Evolutionary conservation across 164 flowering plant species (phyloP).

Genomic region (Tinospora cordifolia): DNA sequence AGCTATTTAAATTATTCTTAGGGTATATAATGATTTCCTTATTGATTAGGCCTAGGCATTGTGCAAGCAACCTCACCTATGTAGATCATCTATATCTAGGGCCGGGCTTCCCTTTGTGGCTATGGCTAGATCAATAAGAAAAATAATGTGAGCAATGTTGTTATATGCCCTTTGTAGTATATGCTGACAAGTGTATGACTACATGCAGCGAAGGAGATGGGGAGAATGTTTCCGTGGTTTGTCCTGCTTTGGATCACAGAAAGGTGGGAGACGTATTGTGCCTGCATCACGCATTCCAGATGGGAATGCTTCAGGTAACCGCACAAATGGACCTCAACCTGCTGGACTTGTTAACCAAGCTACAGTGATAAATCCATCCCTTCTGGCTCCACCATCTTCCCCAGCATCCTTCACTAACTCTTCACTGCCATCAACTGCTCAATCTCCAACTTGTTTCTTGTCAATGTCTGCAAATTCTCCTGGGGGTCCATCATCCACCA

Average conservation of each 20-base stretch:
- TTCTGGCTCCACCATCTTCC: slow-evolving; percentile 97
- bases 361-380: slow-evolving; percentile 49
- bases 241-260: slow-evolving; percentile 66
- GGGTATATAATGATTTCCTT: too few species aligned
- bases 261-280: slow-evolving; percentile 82
- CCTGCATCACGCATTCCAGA: slow-evolving; percentile 85
- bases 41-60: too few species aligned
- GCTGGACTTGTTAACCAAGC: slow-evolving; percentile 46
- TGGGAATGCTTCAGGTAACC: slow-evolving; percentile 46
- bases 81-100: too few species aligned
- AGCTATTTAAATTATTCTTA: too few species aligned
- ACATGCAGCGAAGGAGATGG: slow-evolving; percentile 81
- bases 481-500: slow-evolving; percentile 73
- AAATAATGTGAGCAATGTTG: too few species aligned
- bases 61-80: too few species aligned
- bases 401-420: slow-evolving; percentile 92
- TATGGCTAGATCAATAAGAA: too few species aligned
- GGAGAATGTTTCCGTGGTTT: slow-evolving; percentile 64
- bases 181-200: background rate
- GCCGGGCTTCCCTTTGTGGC: too few species aligned
- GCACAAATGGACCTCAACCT: slow-evolving; percentile 64
- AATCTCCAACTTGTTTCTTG: slow-evolving; percentile 72
- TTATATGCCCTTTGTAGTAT: too few species aligned
- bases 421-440: slow-evolving; percentile 80
- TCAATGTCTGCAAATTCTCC: slow-evolving; percentile 83